Evolutionary conservation across 371 early-diverging fungal genomes (phyloP).

Genomic region (Zopfochytrium polystomum): DNA sequence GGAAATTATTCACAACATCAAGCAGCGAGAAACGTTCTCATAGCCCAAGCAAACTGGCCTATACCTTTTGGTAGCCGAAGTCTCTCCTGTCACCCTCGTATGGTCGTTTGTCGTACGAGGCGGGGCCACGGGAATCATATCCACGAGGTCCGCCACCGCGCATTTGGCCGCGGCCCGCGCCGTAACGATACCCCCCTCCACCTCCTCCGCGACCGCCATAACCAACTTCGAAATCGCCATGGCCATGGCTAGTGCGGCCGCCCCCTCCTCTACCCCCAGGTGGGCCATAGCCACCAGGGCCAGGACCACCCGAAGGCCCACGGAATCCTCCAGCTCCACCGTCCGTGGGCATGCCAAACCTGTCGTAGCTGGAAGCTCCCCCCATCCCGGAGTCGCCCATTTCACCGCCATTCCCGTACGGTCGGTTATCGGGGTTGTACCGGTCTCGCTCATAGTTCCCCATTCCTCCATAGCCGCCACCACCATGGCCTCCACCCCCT

Average conservation of each 20-base stretch:
- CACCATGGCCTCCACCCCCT: not conserved
- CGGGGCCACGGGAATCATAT: conserved; percentile 6
- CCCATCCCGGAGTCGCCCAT: too few relatives aligned
- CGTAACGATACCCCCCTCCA: not conserved
- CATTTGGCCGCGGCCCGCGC: not conserved
- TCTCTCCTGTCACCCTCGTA: not conserved
- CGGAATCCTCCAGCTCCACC: too few relatives aligned
- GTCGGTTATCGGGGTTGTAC: too few relatives aligned
- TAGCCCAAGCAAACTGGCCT: not conserved
- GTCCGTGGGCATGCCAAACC: too few relatives aligned
- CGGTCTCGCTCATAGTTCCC: too few relatives aligned
- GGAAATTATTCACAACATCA: not conserved
- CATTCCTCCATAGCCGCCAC: not conserved
- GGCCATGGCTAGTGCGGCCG: not conserved
- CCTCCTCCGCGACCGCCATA: conserved; percentile 3
- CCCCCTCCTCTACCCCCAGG: conserved; percentile 3
- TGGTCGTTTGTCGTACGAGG: not conserved
- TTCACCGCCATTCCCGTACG: too few relatives aligned
- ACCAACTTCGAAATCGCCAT: not conserved
- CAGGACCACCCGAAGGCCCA: too few relatives aligned
- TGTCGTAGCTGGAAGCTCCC: too few relatives aligned
- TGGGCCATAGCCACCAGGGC: conserved; percentile 5
- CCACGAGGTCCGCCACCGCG: conserved; percentile 4
- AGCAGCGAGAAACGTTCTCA: not conserved
- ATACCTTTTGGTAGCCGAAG: not conserved